Conservation (phyloP, 1,284 basidiomycete species). For the Irpex lacteus region DNA sequence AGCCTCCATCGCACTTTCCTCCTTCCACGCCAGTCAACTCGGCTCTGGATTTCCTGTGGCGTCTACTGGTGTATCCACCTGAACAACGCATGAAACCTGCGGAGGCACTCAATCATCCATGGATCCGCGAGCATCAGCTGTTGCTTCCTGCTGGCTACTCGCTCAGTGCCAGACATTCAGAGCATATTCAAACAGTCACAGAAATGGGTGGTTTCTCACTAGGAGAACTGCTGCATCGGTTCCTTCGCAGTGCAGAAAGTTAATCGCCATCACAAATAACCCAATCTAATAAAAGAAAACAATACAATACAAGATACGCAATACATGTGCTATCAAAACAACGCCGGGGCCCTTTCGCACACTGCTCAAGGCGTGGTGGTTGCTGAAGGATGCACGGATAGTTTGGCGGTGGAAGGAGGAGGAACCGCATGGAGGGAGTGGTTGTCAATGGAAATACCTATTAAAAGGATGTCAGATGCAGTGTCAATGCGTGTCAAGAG, state of each 20-base stretch:
- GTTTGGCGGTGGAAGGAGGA: background rate
- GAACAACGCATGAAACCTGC: conserved; percentile 38
- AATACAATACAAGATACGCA: conserved; percentile 2
- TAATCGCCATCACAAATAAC: too few relatives aligned
- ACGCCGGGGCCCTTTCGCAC: background rate
- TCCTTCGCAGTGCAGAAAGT: too few relatives aligned
- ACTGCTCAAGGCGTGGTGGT: background rate
- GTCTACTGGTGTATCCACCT: conserved; percentile 55
- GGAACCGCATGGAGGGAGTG: conserved; percentile 28
- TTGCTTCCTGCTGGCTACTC: conserved; percentile 30
- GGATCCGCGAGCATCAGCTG: conserved; percentile 38
- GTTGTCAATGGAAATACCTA: conserved; percentile 48
- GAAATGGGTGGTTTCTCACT: background rate
- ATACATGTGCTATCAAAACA: background rate
- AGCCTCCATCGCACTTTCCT: conserved; percentile 19
- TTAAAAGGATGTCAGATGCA: conserved; percentile 1
- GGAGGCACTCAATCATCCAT: conserved; percentile 48
- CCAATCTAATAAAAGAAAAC: background rate
- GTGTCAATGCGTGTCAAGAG: background rate
- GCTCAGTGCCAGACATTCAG: too few relatives aligned
- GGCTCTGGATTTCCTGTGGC: conserved; percentile 44
- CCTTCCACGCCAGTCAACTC: conserved; percentile 13
- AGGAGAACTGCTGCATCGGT: too few relatives aligned
- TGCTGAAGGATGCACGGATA: conserved; percentile 18
- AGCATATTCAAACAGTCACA: background rate